phyloP scores from a whole-genome alignment of 768 basidiomycete species.

The Mycena amicta region DNA sequence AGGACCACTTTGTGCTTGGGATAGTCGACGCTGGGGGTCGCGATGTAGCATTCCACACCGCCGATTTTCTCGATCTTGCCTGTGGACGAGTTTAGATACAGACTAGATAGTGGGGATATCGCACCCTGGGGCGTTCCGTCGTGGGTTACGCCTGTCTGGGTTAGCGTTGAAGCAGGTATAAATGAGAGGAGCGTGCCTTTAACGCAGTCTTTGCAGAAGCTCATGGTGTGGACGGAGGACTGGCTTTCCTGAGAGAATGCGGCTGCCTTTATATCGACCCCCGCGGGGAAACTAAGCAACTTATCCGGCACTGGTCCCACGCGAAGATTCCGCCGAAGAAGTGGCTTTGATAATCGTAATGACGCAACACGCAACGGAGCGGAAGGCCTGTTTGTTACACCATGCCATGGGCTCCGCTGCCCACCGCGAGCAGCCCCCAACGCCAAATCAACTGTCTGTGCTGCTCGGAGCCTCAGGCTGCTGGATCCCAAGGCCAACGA shows the following conservation, averaged over 20 bases:
- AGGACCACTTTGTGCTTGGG: slow-evolving; percentile 49
- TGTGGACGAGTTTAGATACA: slow-evolving; percentile 20
- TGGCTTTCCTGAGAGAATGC: background rate
- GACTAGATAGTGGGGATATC: background rate
- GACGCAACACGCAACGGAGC: no score
- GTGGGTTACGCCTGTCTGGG: slow-evolving; percentile 45
- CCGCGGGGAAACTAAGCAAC: no score
- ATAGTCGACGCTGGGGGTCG: slow-evolving; percentile 42
- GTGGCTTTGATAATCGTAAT: no score
- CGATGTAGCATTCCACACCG: slow-evolving; percentile 44
- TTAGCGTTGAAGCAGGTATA: background rate
- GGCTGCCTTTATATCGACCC: background rate
- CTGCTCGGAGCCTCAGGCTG: no score
- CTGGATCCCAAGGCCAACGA: no score
- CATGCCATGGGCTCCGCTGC: no score
- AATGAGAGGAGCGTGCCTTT: slow-evolving; percentile 40
- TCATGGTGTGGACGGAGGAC: slow-evolving; percentile 35
- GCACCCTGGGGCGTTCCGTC: slow-evolving; percentile 51
- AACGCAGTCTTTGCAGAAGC: slow-evolving; percentile 58
- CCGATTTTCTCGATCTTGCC: slow-evolving; percentile 40
- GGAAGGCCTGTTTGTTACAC: no score
- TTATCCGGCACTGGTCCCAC: no score
- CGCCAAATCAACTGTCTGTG: no score
- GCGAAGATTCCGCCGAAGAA: no score
- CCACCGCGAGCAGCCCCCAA: no score